These are phyloP conservation scores for Tarenaya hassleriana DNA, from an alignment of 345 rosid genomes.

Conservation along the genomic window DNA sequence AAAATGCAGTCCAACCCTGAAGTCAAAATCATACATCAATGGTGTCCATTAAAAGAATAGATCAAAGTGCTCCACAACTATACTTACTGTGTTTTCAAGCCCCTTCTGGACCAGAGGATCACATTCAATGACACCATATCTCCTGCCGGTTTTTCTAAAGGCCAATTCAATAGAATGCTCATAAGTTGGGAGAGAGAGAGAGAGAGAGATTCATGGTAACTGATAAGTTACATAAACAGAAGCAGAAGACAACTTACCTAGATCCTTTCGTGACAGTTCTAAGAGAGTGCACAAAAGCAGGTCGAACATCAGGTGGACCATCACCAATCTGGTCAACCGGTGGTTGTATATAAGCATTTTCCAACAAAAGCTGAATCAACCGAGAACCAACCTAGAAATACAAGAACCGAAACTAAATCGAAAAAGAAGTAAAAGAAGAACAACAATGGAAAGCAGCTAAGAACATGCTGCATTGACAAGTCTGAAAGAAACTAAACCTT, in stretches of 20 bases:
- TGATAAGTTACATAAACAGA: conserved; percentile 17
- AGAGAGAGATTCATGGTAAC: conserved; percentile 8
- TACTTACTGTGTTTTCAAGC: conserved; percentile 85
- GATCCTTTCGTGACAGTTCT: conserved; percentile 55
- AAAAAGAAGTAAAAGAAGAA: conserved; percentile 1
- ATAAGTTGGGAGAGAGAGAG: conserved; percentile 5
- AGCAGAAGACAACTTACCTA: conserved; percentile 39
- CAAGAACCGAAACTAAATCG: conserved; percentile 23
- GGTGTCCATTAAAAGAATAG: conserved; percentile 7
- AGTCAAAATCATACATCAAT: conserved; percentile 15
- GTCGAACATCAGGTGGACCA: conserved; percentile 76
- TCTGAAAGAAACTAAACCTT: conserved; percentile 49
- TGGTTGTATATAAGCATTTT: conserved; percentile 88
- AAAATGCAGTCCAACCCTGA: conserved; percentile 13
- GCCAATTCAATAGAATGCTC: conserved; percentile 20
- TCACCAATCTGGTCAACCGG: conserved; percentile 69
- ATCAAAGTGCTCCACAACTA: conserved; percentile 3
- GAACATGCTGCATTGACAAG: conserved; percentile 9
- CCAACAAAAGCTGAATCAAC: conserved; percentile 72
- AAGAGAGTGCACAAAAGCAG: conserved; percentile 73
- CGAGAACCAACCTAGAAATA: conserved; percentile 73
- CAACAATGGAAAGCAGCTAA: background rate
- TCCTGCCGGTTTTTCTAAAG: conserved; percentile 65
- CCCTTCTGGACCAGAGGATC: conserved; percentile 77
- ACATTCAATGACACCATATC: conserved; percentile 92